Percentiles rank a stretch among this genome's conserved stretches.
Conservation (phyloP, 495 filamentous ascomycete species). For the Recurvomyces mirabilis region DNA sequence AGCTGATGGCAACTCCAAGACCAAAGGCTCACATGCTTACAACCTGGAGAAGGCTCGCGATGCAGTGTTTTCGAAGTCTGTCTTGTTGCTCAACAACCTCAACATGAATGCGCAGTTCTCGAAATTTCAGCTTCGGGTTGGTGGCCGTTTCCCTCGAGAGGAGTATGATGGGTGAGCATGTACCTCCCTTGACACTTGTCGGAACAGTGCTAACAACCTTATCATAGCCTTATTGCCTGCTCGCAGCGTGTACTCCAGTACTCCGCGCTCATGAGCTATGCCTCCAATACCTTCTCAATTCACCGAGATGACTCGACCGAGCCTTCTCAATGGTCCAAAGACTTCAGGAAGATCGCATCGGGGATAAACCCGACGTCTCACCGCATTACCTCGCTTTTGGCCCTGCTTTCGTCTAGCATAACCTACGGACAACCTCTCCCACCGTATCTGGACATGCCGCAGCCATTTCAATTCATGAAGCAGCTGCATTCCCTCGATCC, state of each 20-base stretch:
- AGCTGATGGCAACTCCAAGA: slow-evolving; percentile 48
- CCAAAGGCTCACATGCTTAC: slow-evolving; percentile 46
- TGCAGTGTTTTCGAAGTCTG: slow-evolving; percentile 48
- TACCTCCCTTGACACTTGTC: neutral
- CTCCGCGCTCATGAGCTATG: slow-evolving; percentile 58
- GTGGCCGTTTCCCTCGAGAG: slow-evolving; percentile 7
- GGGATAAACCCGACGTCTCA: slow-evolving; percentile 47
- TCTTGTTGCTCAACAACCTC: slow-evolving; percentile 45
- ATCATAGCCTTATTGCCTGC: slow-evolving; percentile 5
- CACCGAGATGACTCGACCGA: slow-evolving; percentile 16
- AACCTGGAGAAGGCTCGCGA: slow-evolving; percentile 41
- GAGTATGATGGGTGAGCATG: slow-evolving; percentile 6
- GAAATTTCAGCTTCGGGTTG: slow-evolving; percentile 8
- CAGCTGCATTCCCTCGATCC: slow-evolving; percentile 34
- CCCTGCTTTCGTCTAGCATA: slow-evolving; percentile 62
- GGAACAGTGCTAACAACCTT: neutral
- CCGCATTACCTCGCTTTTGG: slow-evolving; percentile 44
- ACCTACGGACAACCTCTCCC: slow-evolving; percentile 34
- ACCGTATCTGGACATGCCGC: slow-evolving; percentile 31
- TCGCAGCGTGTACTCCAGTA: slow-evolving; percentile 32
- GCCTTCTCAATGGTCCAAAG: slow-evolving; percentile 38
- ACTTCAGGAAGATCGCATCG: slow-evolving; percentile 37
- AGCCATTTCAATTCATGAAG: slow-evolving; percentile 21
- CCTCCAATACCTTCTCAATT: slow-evolving; percentile 41
- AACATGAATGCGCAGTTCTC: slow-evolving; percentile 17